Evolutionary conservation across 306 rosid genomes (phyloP).

Genomic region (Lotus japonicus): DNA sequence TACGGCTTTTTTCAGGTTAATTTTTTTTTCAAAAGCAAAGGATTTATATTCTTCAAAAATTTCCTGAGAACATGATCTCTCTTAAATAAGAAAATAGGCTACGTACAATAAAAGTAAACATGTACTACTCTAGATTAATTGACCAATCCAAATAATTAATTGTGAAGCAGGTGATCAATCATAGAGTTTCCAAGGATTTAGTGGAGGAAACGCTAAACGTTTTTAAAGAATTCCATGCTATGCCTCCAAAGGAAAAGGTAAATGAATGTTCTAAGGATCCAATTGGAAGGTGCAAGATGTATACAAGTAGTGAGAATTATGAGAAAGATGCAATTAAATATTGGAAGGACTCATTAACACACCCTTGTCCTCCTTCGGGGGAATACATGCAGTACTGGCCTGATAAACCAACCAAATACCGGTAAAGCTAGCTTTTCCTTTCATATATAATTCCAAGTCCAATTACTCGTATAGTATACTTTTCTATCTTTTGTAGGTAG

Average conservation of each 20-base stretch:
- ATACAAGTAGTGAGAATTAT: conserved; percentile 59
- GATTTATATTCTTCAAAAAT: too few species aligned
- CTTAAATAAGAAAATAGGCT: too few species aligned
- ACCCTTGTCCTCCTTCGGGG: conserved; percentile 52
- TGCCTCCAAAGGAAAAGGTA: conserved; percentile 51
- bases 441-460: too few species aligned
- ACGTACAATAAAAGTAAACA: too few species aligned
- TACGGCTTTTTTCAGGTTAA: conserved; percentile 70
- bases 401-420: conserved; percentile 38
- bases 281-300: conserved; percentile 39
- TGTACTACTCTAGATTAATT: too few species aligned
- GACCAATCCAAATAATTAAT: not conserved
- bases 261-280: conserved; percentile 52
- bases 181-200: conserved; percentile 49
- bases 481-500: too few species aligned
- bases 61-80: too few species aligned
- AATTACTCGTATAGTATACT: too few species aligned
- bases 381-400: conserved; percentile 59
- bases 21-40: too few species aligned
- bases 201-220: conserved; percentile 33
- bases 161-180: conserved; percentile 50
- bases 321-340: conserved; percentile 21
- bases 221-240: conserved; percentile 54
- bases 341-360: conserved; percentile 70
- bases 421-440: not conserved